Evolutionary conservation across 306 rosid species (phyloP).

Genomic region (Rosa lucieae): DNA sequence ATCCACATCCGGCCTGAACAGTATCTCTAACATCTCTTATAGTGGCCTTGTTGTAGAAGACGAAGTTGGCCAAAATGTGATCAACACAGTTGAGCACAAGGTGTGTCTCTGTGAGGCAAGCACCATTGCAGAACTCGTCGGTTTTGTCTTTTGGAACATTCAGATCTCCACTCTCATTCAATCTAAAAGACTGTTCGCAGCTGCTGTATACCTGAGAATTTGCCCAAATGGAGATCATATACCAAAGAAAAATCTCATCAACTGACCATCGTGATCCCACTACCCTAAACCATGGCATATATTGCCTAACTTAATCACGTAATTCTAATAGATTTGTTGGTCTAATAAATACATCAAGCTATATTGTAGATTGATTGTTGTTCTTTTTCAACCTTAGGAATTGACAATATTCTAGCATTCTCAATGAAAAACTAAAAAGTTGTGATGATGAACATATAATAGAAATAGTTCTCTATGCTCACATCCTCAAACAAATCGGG

Average conservation of each 20-base stretch:
- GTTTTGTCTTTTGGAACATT: conserved; percentile 50
- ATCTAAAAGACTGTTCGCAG: conserved; percentile 71
- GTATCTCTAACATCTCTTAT: conserved; percentile 60
- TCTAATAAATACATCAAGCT: not conserved
- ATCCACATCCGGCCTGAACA: conserved; percentile 66
- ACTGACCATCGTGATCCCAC: not conserved
- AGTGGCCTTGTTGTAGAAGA: conserved; percentile 77
- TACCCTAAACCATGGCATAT: not conserved
- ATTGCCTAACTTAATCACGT: not conserved
- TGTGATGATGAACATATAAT: not conserved
- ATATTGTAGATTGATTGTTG: not conserved
- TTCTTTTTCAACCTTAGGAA: not conserved
- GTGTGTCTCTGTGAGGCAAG: conserved; percentile 71
- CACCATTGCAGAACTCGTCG: conserved; percentile 61
- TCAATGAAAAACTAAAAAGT: not conserved
- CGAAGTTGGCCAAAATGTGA: conserved; percentile 50
- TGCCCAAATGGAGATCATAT: not conserved
- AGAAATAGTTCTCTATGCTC: not conserved
- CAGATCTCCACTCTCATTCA: conserved; percentile 56
- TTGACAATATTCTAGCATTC: not conserved
- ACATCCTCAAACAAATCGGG: not conserved
- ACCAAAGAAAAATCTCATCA: not conserved
- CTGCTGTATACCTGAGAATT: conserved; percentile 57
- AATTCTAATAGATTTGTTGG: not conserved
- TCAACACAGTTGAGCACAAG: conserved; percentile 69